Percentiles rank a stretch among this genome's conserved stretches.
These are phyloP conservation scores for Neostapfia colusana DNA, from an alignment of 176 grass and related monocot species.

Conservation along the genomic window DNA sequence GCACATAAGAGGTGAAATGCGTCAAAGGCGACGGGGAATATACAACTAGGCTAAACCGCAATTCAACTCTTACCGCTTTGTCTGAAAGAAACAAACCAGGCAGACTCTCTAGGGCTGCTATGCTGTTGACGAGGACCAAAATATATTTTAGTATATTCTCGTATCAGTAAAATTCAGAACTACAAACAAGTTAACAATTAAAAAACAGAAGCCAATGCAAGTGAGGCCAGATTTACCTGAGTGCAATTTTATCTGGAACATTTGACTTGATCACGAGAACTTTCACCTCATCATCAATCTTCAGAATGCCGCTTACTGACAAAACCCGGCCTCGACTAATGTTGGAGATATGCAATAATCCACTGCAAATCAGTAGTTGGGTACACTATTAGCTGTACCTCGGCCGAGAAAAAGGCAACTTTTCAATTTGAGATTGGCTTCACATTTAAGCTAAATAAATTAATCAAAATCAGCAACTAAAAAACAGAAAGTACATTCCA, in stretches of 20 bases:
- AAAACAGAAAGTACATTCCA: background rate
- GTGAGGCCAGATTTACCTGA: conserved; percentile 55
- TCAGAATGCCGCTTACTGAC: conserved; percentile 72
- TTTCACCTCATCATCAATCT: conserved; percentile 79
- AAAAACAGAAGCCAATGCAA: conserved; percentile 13
- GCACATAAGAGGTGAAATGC: background rate
- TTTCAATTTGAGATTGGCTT: background rate
- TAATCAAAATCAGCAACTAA: conserved; percentile 12
- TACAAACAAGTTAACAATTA: background rate
- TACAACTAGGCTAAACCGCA: conserved; percentile 10
- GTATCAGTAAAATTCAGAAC: conserved; percentile 12
- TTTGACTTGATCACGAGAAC: conserved; percentile 83
- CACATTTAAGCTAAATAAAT: background rate
- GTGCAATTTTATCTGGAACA: conserved; percentile 76
- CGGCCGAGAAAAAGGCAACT: background rate
- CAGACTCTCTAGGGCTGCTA: conserved; percentile 75
- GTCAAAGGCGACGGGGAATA: conserved; percentile 1
- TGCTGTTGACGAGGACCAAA: conserved; percentile 57
- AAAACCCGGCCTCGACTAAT: conserved; percentile 55
- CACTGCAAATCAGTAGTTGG: conserved; percentile 48
- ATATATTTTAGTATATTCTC: conserved; percentile 17
- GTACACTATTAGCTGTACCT: conserved; percentile 21
- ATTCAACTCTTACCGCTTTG: conserved; percentile 59
- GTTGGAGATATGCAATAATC: conserved; percentile 88
- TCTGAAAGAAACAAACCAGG: conserved; percentile 78